Base-by-base conservation (phyloP, 2,329 filamentous ascomycete species). In the Nigrograna mackinnonii region DNA sequence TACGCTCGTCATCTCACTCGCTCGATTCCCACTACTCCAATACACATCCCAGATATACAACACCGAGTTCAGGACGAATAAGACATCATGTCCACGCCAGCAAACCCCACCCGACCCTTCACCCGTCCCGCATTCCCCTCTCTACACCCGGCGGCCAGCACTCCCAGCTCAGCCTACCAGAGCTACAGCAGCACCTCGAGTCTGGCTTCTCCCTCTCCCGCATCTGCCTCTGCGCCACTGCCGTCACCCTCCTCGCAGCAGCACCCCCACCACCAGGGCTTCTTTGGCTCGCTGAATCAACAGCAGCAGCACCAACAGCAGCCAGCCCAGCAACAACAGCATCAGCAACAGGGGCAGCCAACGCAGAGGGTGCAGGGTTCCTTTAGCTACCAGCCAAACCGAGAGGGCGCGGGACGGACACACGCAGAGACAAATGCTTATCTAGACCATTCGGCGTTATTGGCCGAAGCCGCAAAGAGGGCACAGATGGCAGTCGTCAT, bases 381-480 rank as follows among this genome's bases (percentile, higher is more conserved):
- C 22, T 66, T 59, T 46, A 56, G 66, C 24, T 68, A 69, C 43
- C 56, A 57, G 35, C 64, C 67, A 22, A 66, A 66, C 37, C 52
- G 67, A 19, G 44, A 60, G 5, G 60, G 56, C 6, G 60, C 67
- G 14, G 68, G 66, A 22, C 46, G 55, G 17, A 69, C 65, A 2
- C 60, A 64, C 36, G 67, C 69, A 28, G 73, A 75, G 58, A 82
- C 79, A 2, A 75, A 77, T 7, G 77, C 77, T 4, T 91, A 91
- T 63, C 78, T 95, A 46, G 83, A 85, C 58, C 86, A 95, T 68
- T 89, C 92, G 61, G 92, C 82, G 44, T 80, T 96, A 21, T 80
- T 96, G 31, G 91, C 91, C 24, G 92, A 97, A 75, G 92, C 92
- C 2, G 92, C 91, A 32, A 96, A 95, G 72, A 79, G 91, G 31